A percentile compares a stretch with the other conserved stretches of the same genome.
phyloP scores from a whole-genome alignment of 495 filamentous ascomycete genomes.

The Rostrohypoxylon terebratum region DNA sequence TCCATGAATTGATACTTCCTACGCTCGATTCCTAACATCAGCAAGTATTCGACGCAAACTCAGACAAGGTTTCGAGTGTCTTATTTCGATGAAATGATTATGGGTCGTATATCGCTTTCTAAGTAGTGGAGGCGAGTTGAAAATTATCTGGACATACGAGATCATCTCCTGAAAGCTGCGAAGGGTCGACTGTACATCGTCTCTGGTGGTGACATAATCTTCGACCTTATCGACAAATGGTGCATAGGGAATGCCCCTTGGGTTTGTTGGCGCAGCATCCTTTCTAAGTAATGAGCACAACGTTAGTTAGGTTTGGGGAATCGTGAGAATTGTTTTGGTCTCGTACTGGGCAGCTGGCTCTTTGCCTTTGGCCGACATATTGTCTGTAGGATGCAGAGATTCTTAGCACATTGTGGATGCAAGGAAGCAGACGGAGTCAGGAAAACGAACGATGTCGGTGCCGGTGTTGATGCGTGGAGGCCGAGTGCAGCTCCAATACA shows the following conservation, averaged over 20 bases:
- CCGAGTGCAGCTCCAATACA: slow-evolving; percentile 19
- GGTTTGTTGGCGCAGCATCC: slow-evolving; percentile 77
- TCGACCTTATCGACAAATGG: slow-evolving; percentile 97
- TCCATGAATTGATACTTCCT: slow-evolving; percentile 99
- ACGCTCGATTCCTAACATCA: slow-evolving; percentile 20
- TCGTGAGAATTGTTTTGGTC: not conserved
- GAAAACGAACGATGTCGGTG: not conserved
- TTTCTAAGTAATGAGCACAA: slow-evolving; percentile 47
- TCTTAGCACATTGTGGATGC: slow-evolving; percentile 29
- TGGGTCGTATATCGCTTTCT: not conserved
- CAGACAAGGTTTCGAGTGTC: slow-evolving; percentile 11
- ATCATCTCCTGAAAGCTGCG: slow-evolving; percentile 99
- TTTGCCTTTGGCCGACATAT: slow-evolving; percentile 54
- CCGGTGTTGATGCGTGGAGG: not conserved
- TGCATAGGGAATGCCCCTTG: slow-evolving; percentile 91
- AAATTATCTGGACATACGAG: slow-evolving; percentile 66
- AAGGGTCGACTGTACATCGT: slow-evolving; percentile 89
- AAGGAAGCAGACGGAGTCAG: slow-evolving; percentile 3
- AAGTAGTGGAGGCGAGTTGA: not conserved
- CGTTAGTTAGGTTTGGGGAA: slow-evolving; percentile 2
- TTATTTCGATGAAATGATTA: not conserved
- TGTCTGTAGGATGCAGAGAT: slow-evolving; percentile 10
- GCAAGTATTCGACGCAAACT: not conserved
- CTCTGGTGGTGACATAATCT: slow-evolving; percentile 89
- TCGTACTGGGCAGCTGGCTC: slow-evolving; percentile 45